Evolutionary conservation across 1,139 yeast species (phyloP), one percentile per base, ranked within the genome.

Genomic region (Pichia sp.): DNA sequence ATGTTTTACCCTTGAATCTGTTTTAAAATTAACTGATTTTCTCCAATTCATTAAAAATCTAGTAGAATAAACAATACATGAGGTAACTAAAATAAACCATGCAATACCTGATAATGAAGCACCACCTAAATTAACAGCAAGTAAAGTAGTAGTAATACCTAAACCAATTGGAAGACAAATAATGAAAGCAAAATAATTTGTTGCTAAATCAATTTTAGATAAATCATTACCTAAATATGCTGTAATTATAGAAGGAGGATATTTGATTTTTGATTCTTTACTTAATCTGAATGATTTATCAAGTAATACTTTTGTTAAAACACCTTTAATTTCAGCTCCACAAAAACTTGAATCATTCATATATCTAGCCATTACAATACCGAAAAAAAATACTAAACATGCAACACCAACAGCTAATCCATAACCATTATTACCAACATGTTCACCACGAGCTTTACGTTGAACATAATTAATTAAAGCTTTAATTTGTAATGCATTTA

Each of bases 181-280:
- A 11, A 78, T 62, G 55, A 78, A 75, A 3, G 88, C 86, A 51
- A 79, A 81, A 62, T 81, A 82, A 8, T 79, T 76, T 26, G 78
- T 59, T 5, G 93, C 91, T 55, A 84, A 74, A 56, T 86, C 95
- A 31, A 87, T 72, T 55, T 95, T 74, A 22, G 89, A 76, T 42
- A 87, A 69, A 57, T 86, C 95, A 2, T 93, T 80, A 13, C 91
- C 81, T 62, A 86, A 72, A 56, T 85, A 62, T 13, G 85, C 79
- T 2, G 94, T 84, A 42, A 87, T 70, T 48, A 73, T 75, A 45
- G 93, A 84, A 20, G 75, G 68, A 0, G 93, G 76, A 56, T 63
- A 84, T 44, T 69, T 65, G 51, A 75, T 74, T 41, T 74, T 71
- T 2, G 91, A 74, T 43, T 69, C 68, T n/a, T 78, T 73, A 48